Evolutionary conservation across 2,329 filamentous ascomycete species (phyloP).

Genomic region (Fusarium redolens): DNA sequence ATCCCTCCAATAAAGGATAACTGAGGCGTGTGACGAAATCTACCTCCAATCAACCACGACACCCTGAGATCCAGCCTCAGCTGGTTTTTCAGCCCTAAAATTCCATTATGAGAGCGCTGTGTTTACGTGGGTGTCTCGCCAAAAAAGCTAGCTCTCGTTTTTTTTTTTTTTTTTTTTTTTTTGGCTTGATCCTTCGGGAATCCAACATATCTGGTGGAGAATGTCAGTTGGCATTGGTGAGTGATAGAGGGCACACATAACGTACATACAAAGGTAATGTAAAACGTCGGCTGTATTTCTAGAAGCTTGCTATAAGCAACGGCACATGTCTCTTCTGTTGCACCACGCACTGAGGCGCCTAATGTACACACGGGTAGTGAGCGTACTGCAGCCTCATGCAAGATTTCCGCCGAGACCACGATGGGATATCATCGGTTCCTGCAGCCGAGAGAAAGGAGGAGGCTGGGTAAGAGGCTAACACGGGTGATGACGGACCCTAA

Average conservation of each 20-base stretch:
- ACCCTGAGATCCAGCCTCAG: not conserved
- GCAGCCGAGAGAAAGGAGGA: conserved; percentile 23
- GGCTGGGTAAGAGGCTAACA: conserved; percentile 14
- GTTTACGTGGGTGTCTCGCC: not conserved
- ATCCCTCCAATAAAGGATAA: not conserved
- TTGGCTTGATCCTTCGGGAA: not conserved
- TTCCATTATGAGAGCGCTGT: not conserved
- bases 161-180: no score
- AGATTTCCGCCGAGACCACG: conserved; percentile 46
- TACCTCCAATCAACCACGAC: not conserved
- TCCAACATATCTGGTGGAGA: not conserved
- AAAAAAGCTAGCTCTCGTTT: not conserved
- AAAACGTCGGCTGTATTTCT: conserved; percentile 30
- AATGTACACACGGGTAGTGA: conserved; percentile 19
- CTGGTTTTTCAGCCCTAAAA: not conserved
- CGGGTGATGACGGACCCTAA: conserved; percentile 1
- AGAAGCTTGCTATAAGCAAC: conserved; percentile 17
- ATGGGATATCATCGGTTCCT: conserved; percentile 34
- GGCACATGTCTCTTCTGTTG: conserved; percentile 31
- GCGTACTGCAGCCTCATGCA: conserved; percentile 44
- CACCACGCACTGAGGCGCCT: conserved; percentile 32
- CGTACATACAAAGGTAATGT: not conserved
- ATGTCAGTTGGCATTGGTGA: not conserved
- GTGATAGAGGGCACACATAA: conserved; percentile 17
- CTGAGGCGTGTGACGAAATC: not conserved